Evolutionary conservation across 371 early-diverging fungal genomes (phyloP).

Genomic region (Mucor racemosus): DNA sequence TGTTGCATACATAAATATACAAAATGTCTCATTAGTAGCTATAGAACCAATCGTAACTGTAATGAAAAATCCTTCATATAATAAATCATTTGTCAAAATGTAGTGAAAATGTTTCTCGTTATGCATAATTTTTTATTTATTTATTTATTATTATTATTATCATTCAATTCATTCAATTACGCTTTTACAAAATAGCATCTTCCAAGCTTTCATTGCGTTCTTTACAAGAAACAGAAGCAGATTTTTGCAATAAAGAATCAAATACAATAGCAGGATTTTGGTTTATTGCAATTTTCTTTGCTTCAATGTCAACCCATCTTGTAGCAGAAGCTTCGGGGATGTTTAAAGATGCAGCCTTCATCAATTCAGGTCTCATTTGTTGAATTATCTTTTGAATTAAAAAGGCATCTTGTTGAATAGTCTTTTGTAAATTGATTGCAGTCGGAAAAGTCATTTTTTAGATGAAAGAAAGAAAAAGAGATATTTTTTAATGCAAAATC

Average conservation of each 20-base stretch:
- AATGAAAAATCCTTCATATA: too few species aligned
- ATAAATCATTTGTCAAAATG: not conserved
- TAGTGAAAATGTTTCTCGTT: not conserved
- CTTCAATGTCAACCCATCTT: slow-evolving; percentile 1
- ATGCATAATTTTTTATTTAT: not conserved
- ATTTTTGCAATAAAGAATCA: slow-evolving; percentile 17
- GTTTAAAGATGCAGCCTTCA: not conserved
- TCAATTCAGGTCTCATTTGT: not conserved
- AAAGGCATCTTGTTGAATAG: slow-evolving; percentile 5
- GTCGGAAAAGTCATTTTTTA: slow-evolving; percentile 3
- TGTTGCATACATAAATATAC: too few species aligned
- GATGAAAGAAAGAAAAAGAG: not conserved
- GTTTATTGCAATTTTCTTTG: not conserved
- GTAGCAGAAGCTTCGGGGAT: not conserved
- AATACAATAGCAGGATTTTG: slow-evolving; percentile 14
- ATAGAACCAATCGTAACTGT: too few species aligned
- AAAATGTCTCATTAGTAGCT: too few species aligned
- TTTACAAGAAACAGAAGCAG: slow-evolving; percentile 8
- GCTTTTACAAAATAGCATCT: slow-evolving; percentile 4
- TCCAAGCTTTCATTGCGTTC: slow-evolving; percentile 6
- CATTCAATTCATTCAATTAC: too few species aligned
- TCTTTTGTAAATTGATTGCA: slow-evolving; percentile 2
- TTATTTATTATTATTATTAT: not conserved
- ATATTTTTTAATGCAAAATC: not conserved
- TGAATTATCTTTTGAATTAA: slow-evolving; percentile 6